Conservation (phyloP, 1,139 yeast species). For the Saccharomycopsis hybrid region DNA sequence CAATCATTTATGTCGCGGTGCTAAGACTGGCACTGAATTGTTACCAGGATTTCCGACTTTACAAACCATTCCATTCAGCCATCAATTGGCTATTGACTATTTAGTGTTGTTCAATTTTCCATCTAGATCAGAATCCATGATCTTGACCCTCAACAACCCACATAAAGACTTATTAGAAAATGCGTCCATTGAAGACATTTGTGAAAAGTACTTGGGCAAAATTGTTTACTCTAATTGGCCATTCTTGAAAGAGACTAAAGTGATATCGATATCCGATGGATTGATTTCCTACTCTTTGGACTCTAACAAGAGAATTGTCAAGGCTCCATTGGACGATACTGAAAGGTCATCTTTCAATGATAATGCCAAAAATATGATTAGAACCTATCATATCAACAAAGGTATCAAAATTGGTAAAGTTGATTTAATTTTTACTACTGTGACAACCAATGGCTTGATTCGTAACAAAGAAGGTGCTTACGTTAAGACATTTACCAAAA, state of each 20-base stretch:
- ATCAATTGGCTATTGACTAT: slow-evolving; percentile 50
- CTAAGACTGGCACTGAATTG: slow-evolving; percentile 59
- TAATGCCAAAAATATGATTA: slow-evolving; percentile 31
- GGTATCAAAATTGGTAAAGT: slow-evolving; percentile 58
- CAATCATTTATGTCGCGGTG: slow-evolving; percentile 48
- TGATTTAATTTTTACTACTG: slow-evolving; percentile 57
- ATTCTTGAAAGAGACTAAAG: slow-evolving; percentile 71
- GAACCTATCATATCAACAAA: slow-evolving; percentile 39
- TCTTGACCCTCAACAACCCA: slow-evolving; percentile 41
- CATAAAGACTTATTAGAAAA: slow-evolving; percentile 42
- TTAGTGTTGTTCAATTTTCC: slow-evolving; percentile 82
- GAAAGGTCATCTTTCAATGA: slow-evolving; percentile 39
- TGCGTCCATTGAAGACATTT: slow-evolving; percentile 40
- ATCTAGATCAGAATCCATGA: slow-evolving; percentile 74
- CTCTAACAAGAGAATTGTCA: slow-evolving; percentile 31
- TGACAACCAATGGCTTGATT: slow-evolving; percentile 72
- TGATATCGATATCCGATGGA: slow-evolving; percentile 57
- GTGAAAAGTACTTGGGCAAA: slow-evolving; percentile 49
- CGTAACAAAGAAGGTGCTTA: slow-evolving; percentile 69
- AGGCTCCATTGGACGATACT: slow-evolving; percentile 36
- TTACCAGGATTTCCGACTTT: slow-evolving; percentile 93
- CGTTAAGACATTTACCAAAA: slow-evolving; percentile 55
- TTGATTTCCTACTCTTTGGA: slow-evolving; percentile 40
- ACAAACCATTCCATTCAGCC: slow-evolving; percentile 56
- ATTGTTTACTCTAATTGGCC: slow-evolving; percentile 85